Evolutionary conservation across 495 filamentous ascomycete genomes (phyloP).

Genomic region (Opeltia flavorubescens): DNA sequence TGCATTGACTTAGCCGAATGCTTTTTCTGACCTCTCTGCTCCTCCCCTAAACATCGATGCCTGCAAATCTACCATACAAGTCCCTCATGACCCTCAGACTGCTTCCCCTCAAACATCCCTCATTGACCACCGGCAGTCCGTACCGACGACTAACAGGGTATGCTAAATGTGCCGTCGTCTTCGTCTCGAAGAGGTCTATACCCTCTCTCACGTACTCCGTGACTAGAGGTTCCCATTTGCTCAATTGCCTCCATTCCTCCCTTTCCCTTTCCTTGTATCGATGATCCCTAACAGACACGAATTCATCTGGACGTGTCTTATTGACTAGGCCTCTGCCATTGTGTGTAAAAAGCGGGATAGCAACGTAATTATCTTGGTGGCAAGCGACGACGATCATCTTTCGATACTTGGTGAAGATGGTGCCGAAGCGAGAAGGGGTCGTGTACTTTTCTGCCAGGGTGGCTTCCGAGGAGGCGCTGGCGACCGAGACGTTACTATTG

Average conservation of each 20-base stretch:
- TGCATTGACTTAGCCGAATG: no score
- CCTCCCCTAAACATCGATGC: background rate
- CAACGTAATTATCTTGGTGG: constrained; percentile 9
- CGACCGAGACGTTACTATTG: background rate
- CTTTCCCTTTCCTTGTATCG: constrained; percentile 5
- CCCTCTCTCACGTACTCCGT: constrained; percentile 3
- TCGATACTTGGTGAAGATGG: constrained; percentile 12
- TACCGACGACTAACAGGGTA: constrained; percentile 11
- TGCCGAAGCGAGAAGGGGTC: background rate
- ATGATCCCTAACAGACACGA: constrained; percentile 10
- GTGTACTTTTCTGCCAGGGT: background rate
- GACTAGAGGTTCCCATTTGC: background rate
- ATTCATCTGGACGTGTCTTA: constrained; percentile 9
- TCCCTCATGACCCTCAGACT: background rate
- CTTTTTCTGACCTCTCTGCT: background rate
- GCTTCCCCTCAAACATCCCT: constrained; percentile 4
- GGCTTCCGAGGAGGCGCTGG: background rate
- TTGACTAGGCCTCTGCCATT: constrained; percentile 8
- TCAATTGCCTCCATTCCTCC: background rate
- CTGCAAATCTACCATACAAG: background rate
- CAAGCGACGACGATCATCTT: constrained; percentile 13
- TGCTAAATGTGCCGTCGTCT: constrained; percentile 9
- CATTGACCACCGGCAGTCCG: constrained; percentile 3
- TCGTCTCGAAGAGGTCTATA: constrained; percentile 1
- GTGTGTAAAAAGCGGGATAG: constrained; percentile 15